Percentiles rank a stretch among this genome's conserved stretches.
phyloP scores from a whole-genome alignment of 495 filamentous ascomycete genomes.

The Neurospora sp. region DNA sequence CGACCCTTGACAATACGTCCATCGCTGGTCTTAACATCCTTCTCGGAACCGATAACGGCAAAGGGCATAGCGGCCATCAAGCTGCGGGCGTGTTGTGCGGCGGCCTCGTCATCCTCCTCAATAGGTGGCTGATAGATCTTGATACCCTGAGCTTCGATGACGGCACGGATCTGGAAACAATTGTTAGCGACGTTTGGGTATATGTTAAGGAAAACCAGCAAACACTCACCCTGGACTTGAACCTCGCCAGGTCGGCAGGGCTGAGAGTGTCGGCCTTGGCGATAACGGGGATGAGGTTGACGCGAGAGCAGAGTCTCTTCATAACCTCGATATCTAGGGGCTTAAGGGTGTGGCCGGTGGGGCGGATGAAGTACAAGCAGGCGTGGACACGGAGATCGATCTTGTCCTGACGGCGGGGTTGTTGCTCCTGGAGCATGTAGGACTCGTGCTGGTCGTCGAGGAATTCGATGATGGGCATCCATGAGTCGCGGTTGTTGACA shows the following conservation, averaged over 20 bases:
- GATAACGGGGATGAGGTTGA: slow-evolving; percentile 96
- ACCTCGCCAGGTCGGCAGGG: slow-evolving; percentile 77
- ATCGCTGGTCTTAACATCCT: slow-evolving; percentile 94
- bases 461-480: slow-evolving; percentile 99
- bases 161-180: slow-evolving; percentile 65
- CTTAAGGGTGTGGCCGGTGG: slow-evolving; percentile 96
- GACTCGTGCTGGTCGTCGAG: slow-evolving; percentile 99
- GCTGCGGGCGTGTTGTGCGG: slow-evolving; percentile 83
- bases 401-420: slow-evolving; percentile 93
- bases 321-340: slow-evolving; percentile 98
- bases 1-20: slow-evolving; percentile 95
- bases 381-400: slow-evolving; percentile 98
- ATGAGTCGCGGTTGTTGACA: slow-evolving; percentile 99
- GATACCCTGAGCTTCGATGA: slow-evolving; percentile 96
- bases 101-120: slow-evolving; percentile 96
- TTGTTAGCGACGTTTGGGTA: neutral
- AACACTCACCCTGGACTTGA: slow-evolving; percentile 74
- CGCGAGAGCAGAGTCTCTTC: slow-evolving; percentile 94
- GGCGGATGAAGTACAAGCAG: slow-evolving; percentile 97
- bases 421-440: slow-evolving; percentile 99
- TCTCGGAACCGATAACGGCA: slow-evolving; percentile 96
- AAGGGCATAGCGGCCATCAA: slow-evolving; percentile 97
- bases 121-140: slow-evolving; percentile 97
- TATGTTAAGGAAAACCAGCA: slow-evolving; percentile 2
- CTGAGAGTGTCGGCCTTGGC: slow-evolving; percentile 98